phyloP scores from a whole-genome alignment of 2,329 filamentous ascomycete species.

The Ophiostoma quercus region DNA sequence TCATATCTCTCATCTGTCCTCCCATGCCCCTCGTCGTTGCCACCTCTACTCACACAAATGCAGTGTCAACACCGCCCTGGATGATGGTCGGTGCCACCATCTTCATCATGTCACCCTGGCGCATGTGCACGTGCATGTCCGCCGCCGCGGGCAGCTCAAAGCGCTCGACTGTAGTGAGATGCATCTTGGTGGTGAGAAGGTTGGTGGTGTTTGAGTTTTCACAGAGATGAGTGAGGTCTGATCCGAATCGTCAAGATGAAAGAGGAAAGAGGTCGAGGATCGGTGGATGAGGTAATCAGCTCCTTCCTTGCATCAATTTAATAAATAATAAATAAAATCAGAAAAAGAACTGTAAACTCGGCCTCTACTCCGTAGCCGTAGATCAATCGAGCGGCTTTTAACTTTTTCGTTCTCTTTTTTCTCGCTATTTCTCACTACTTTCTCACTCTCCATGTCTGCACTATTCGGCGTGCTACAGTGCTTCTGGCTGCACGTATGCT shows the following conservation, averaged over 20 bases:
- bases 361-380: background rate
- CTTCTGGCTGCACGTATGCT: background rate
- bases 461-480: background rate
- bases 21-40: background rate
- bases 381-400: background rate
- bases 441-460: background rate
- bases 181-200: slow-evolving; percentile 28
- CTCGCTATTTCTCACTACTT: background rate
- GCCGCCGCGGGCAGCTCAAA: slow-evolving; percentile 57
- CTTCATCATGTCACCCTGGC: slow-evolving; percentile 61
- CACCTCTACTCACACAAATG: slow-evolving; percentile 24
- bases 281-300: background rate
- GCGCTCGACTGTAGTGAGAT: slow-evolving; percentile 31
- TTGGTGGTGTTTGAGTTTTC: background rate
- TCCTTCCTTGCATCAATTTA: background rate
- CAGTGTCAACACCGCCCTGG: slow-evolving; percentile 31
- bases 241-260: background rate
- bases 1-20: background rate
- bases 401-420: background rate
- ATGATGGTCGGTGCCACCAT: slow-evolving; percentile 44
- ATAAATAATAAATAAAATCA: background rate
- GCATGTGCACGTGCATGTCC: slow-evolving; percentile 67
- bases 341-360: background rate
- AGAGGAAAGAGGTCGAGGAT: background rate
- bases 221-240: background rate